phyloP scores from a whole-genome alignment of 2,329 filamentous ascomycete genomes.

The Akanthomyces lecanii region DNA sequence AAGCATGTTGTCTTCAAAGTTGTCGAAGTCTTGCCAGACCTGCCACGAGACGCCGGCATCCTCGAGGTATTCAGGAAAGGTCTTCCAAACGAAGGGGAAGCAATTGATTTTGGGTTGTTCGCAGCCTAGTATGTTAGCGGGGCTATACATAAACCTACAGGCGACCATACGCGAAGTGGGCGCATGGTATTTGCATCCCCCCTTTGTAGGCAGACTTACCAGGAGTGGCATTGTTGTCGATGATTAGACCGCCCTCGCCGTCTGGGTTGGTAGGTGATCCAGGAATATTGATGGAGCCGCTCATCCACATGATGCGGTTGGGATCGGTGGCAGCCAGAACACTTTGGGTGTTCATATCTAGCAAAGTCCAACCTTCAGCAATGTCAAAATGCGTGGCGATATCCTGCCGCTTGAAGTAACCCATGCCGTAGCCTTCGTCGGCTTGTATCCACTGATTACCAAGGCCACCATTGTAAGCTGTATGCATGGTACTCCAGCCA shows the following conservation, averaged over 20 bases:
- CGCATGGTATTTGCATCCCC: not conserved
- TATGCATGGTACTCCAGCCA: constrained; percentile 47
- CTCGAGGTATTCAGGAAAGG: constrained; percentile 44
- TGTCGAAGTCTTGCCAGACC: constrained; percentile 45
- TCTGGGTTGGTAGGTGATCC: constrained; percentile 28
- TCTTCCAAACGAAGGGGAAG: constrained; percentile 50
- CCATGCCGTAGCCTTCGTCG: constrained; percentile 31
- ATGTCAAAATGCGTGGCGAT: constrained; percentile 51
- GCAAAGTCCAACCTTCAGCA: constrained; percentile 48
- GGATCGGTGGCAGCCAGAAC: constrained; percentile 37
- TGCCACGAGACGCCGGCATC: constrained; percentile 47
- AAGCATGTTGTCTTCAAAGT: constrained; percentile 50
- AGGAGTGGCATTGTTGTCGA: constrained; percentile 39
- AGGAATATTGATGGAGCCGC: constrained; percentile 47
- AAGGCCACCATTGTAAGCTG: constrained; percentile 43
- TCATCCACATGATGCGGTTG: constrained; percentile 36
- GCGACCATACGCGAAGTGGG: not conserved
- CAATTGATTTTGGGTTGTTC: constrained; percentile 41
- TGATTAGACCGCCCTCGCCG: constrained; percentile 42
- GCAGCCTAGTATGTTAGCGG: constrained; percentile 27
- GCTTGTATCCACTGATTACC: constrained; percentile 46
- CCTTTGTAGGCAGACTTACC: constrained; percentile 8
- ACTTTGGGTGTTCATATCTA: constrained; percentile 17
- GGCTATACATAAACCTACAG: not conserved
- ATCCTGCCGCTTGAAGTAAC: constrained; percentile 46